Conservation (phyloP, 495 filamentous ascomycete genomes). For the Penicillium pancosmium region DNA sequence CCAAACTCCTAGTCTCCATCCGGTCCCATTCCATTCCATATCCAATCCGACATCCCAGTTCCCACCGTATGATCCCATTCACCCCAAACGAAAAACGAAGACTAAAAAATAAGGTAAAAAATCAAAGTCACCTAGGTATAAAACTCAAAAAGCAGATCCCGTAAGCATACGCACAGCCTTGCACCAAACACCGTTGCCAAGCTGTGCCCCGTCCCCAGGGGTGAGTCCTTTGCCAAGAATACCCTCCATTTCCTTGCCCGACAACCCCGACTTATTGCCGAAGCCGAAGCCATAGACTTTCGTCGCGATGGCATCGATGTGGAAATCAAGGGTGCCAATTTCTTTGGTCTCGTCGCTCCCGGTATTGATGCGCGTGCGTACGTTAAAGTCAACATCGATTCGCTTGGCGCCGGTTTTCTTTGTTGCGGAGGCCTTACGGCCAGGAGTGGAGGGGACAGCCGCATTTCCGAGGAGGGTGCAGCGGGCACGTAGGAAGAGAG, state of each 20-base stretch:
- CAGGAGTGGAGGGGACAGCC: conserved; percentile 17
- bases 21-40: not conserved
- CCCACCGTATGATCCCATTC: not conserved
- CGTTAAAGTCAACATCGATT: conserved; percentile 49
- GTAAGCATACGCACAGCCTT: conserved; percentile 43
- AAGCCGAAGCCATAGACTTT: conserved; percentile 50
- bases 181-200: conserved; percentile 47
- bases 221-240: conserved; percentile 39
- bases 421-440: conserved; percentile 22
- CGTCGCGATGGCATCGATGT: conserved; percentile 44
- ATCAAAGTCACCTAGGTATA: conserved; percentile 14
- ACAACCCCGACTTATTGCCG: conserved; percentile 32
- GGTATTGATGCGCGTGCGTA: conserved; percentile 32
- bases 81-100: conserved; percentile 4
- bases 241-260: conserved; percentile 42
- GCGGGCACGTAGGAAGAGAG: conserved; percentile 40
- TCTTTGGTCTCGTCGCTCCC: conserved; percentile 14
- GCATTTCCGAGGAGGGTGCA: conserved; percentile 42
- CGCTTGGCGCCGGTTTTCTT: conserved; percentile 23
- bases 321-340: conserved; percentile 39
- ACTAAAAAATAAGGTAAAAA: conserved; percentile 4
- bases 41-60: not conserved
- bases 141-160: conserved; percentile 35
- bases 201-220: conserved; percentile 20
- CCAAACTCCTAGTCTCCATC: conserved; percentile 7